Evolutionary conservation across 139 green algal species (phyloP).

Genomic region (Pedinophyceae sp.): DNA sequence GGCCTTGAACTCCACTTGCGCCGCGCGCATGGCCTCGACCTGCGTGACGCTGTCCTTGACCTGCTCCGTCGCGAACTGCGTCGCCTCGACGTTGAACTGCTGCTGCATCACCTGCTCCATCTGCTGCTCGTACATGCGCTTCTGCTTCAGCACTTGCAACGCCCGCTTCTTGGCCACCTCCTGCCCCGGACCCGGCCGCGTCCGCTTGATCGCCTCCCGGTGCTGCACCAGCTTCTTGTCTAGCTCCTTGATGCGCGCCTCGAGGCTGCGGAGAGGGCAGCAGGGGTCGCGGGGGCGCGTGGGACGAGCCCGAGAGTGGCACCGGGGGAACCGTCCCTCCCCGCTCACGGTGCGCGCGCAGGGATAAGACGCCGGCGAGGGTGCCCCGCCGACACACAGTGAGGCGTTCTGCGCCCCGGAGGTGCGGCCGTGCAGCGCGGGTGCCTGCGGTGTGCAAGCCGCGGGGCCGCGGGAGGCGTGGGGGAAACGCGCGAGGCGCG

Average conservation of each 20-base stretch:
- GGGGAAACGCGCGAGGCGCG: too few relatives aligned
- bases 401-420: too few relatives aligned
- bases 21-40: conserved; percentile 28
- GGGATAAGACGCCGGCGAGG: too few relatives aligned
- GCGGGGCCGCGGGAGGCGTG: too few relatives aligned
- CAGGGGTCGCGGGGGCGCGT: too few relatives aligned
- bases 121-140: conserved; percentile 40
- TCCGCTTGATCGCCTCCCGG: conserved; percentile 21
- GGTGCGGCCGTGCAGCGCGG: too few relatives aligned
- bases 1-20: background rate
- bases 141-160: conserved; percentile 28
- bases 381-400: too few relatives aligned
- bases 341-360: too few relatives aligned
- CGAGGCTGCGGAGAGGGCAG: too few relatives aligned
- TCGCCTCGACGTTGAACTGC: conserved; percentile 31
- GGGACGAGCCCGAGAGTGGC: too few relatives aligned
- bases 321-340: too few relatives aligned
- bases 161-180: conserved; percentile 23
- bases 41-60: conserved; percentile 15
- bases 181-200: conserved; percentile 19
- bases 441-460: too few relatives aligned
- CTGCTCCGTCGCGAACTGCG: conserved; percentile 21
- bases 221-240: conserved; percentile 23
- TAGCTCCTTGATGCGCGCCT: conserved; percentile 31
- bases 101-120: conserved; percentile 34